Evolutionary conservation across 805 yeast species (phyloP), one percentile per base, ranked within the genome.

Genomic region (Ogataea henricii): DNA sequence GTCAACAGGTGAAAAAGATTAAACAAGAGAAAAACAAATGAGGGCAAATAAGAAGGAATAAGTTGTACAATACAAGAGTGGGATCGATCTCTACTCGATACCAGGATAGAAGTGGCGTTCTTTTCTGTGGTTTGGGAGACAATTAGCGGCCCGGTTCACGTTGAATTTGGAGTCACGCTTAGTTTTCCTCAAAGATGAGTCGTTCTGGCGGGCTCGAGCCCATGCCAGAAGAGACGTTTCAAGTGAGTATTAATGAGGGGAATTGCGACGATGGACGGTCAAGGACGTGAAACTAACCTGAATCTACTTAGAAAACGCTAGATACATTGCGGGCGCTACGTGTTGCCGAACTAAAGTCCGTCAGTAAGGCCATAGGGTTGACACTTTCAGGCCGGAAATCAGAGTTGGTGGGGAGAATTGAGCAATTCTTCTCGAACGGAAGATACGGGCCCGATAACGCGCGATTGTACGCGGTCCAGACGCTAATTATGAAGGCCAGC

Each of bases 381-480:
- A 65, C 79, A 2, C 56, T 69, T 8, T 58, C 74, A 5, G 95
- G 94, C 1, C 68, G 81, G 32, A 89, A 88, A 64, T 74, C 76
- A 17, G 85, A 79, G 27, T 64, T 87, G 12, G 75, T 76, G 45
- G 81, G 79, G 29, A 70, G 89, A 27, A 64, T 88, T 6, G 60
- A 68, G 42, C 67, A 65, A n/a, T 76, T 69, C 54, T 54, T 82
- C 30, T 66, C 67, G 23, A 70, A 67, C 36, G 81, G 81, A 1
- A 57, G 60, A 27, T 26, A 46, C 18, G 57, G 61, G n/a, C 64
- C 69, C 17, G 79, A 76, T 45, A 57, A 62, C 5, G 70, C 74
- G 39, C 67, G 79, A 45, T 63, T 81, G 21, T 60, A 70, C 37
- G 74, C 83, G 1, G 61, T 79, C 13, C 67, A 73, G 27, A 67